These are phyloP conservation scores for Hymenoscyphus linearis DNA, from an alignment of 2,329 filamentous ascomycete genomes.

Conservation along the genomic window DNA sequence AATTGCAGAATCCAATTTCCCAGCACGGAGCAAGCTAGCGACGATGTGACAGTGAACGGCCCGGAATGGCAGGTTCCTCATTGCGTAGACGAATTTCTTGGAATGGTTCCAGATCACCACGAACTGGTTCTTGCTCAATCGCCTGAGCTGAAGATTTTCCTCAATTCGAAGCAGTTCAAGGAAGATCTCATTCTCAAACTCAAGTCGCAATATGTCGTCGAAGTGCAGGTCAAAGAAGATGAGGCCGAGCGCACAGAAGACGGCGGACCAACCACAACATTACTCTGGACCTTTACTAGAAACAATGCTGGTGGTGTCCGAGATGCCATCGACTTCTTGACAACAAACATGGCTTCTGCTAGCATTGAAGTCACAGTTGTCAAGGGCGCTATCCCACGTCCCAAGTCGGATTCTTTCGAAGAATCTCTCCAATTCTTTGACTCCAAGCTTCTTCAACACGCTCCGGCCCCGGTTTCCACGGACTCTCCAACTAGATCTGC, in stretches of 20 bases:
- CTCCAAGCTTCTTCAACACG: conserved; percentile 91
- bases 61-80: conserved; percentile 98
- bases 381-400: conserved; percentile 93
- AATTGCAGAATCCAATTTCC: conserved; percentile 99
- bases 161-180: conserved; percentile 76
- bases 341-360: conserved; percentile 77
- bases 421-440: conserved; percentile 96
- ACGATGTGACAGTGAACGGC: conserved; percentile 90
- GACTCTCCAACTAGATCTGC: conserved; percentile 85
- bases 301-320: conserved; percentile 95
- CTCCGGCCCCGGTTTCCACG: conserved; percentile 71
- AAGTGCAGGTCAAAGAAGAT: conserved; percentile 68
- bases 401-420: conserved; percentile 97
- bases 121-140: conserved; percentile 80
- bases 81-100: conserved; percentile 91
- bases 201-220: conserved; percentile 86
- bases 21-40: conserved; percentile 93
- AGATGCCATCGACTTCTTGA: conserved; percentile 92
- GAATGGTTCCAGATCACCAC: conserved; percentile 96
- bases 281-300: conserved; percentile 81
- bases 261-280: conserved; percentile 52
- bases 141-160: conserved; percentile 70
- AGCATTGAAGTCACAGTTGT: conserved; percentile 84
- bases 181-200: conserved; percentile 77
- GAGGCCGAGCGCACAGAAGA: conserved; percentile 53